Conservation (phyloP, 2,329 filamentous ascomycete genomes). For the Tolypocladium pustulatum region DNA sequence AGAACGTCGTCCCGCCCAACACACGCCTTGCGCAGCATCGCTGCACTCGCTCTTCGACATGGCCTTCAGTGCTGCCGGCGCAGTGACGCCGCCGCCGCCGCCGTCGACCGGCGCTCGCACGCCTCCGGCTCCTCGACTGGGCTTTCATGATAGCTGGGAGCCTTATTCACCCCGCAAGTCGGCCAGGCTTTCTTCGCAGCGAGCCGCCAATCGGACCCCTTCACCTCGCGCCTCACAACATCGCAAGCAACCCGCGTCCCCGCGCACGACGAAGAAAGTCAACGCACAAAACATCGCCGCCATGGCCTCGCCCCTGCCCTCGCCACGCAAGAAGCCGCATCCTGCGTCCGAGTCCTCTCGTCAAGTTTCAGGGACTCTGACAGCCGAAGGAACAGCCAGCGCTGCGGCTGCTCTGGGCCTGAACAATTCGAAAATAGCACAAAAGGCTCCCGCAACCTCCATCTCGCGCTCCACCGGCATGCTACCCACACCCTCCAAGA, state of each 20-base stretch:
- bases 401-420: constrained; percentile 32
- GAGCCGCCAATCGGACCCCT: constrained; percentile 41
- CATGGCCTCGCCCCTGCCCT: constrained; percentile 31
- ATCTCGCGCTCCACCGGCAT: constrained; percentile 35
- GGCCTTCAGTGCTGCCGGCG: constrained; percentile 13
- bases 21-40: background rate
- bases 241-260: constrained; percentile 19
- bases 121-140: constrained; percentile 58
- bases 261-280: constrained; percentile 21
- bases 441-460: constrained; percentile 15
- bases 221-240: constrained; percentile 32
- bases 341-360: constrained; percentile 35
- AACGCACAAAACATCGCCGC: constrained; percentile 15
- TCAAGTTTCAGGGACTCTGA: constrained; percentile 34
- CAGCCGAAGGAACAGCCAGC: constrained; percentile 29
- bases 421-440: constrained; percentile 13
- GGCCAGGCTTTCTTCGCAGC: constrained; percentile 50
- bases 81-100: constrained; percentile 53
- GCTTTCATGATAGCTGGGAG: constrained; percentile 58
- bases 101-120: constrained; percentile 48
- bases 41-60: constrained; percentile 13
- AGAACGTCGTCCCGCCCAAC: background rate
- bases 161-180: constrained; percentile 65
- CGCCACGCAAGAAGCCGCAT: constrained; percentile 41
- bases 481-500: constrained; percentile 72